Evolutionary conservation across 495 filamentous ascomycete species (phyloP), one percentile per base, ranked within the genome.

Genomic region (Podospora pseudoanserina): DNA sequence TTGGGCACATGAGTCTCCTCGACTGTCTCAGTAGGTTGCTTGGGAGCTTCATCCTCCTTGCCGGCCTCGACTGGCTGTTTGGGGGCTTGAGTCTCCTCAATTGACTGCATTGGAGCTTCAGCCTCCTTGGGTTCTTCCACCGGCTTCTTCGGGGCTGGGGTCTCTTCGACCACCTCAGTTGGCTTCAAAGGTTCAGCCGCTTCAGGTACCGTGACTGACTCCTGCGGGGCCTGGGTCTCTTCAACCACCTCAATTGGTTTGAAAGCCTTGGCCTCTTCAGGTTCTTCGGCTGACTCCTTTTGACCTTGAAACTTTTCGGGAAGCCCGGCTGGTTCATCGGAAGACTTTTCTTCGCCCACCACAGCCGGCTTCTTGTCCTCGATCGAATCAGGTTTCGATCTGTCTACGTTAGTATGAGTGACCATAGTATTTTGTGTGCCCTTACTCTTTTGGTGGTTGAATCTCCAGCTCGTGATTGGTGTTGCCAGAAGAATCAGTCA

Each of bases 401-500:
- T 49, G 39, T 11, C 2, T 16, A 13, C 15, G 39, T 49, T 16
- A 49, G 13, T 49, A 49, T 49, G 9, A 11, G 13, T 49, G 39
- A 49, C 13, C 2, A 11, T 13, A 18, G 0, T 3, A 16, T 11
- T 13, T 16, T 49, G 39, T 49, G 13, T 60, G 13, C 19, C 59
- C 71, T 64, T 65, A 68, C 75, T 64, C 59, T 19, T 71, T 23
- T 5, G 44, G 58, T 0, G 62, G 30, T 64, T 78, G 79, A 3
- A 85, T 72, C 28, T 80, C 73, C 61, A 90, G 68, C 26, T 86
- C 69, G 71, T 88, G 88, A 77, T 90, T 90, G 64, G 76, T 75
- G 74, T 87, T 88, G 39, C 88, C 88, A 9, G 65, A 63, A 13
- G 79, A 76, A 68, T 90, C 88, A 54, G 80, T 83, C 4, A 79